Evolutionary conservation across 352 stramenopile genomes (phyloP).

Genomic region (Pythium plurisporium): DNA sequence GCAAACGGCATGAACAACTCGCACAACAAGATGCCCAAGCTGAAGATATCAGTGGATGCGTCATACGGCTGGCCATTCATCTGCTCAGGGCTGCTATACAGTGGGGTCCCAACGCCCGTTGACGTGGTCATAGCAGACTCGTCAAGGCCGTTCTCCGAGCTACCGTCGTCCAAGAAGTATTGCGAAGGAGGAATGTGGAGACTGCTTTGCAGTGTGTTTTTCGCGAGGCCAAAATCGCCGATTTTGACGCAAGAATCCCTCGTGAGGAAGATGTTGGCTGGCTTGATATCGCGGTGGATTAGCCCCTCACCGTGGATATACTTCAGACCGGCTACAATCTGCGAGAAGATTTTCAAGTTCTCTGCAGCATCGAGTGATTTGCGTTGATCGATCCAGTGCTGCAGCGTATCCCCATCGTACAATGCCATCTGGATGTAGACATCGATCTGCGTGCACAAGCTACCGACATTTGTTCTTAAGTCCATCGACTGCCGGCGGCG

Average conservation of each 20-base stretch:
- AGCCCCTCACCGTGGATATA: conserved; percentile 75
- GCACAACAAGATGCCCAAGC: conserved; percentile 64
- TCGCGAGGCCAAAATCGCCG: conserved; percentile 77
- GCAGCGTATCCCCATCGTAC: conserved; percentile 88
- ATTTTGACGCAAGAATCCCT: conserved; percentile 75
- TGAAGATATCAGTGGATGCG: conserved; percentile 65
- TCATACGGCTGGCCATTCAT: conserved; percentile 37
- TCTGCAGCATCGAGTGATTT: conserved; percentile 33
- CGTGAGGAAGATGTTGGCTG: conserved; percentile 78
- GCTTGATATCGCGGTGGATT: conserved; percentile 80
- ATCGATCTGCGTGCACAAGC: conserved; percentile 70
- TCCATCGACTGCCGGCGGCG: conserved; percentile 24
- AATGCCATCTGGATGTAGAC: conserved; percentile 94
- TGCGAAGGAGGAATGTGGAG: conserved; percentile 50
- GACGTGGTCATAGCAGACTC: conserved; percentile 41
- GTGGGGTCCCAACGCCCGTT: conserved; percentile 55
- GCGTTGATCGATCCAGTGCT: conserved; percentile 69
- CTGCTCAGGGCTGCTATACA: conserved; percentile 79
- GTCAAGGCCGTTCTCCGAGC: conserved; percentile 19
- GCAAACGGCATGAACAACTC: conserved; percentile 73
- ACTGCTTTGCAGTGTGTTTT: conserved; percentile 57
- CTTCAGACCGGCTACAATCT: conserved; percentile 67
- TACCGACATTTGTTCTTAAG: conserved; percentile 12
- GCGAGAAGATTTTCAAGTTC: conserved; percentile 67
- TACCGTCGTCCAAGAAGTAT: conserved; percentile 42